Percentiles rank a stretch among this genome's conserved stretches.
phyloP scores from a whole-genome alignment of 176 grass and related monocot species.

The Raddia guianensis region DNA sequence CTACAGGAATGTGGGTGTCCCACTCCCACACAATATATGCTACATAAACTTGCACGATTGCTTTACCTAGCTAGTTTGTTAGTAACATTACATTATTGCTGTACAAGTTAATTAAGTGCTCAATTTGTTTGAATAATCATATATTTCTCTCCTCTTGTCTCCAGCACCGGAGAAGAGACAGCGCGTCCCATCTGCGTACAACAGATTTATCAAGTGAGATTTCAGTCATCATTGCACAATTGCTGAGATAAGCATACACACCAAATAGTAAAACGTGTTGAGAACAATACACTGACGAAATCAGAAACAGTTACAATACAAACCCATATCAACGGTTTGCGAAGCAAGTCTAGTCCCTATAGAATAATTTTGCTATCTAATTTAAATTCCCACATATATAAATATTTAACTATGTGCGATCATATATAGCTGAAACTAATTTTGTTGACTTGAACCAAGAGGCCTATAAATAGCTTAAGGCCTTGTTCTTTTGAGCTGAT shows the following conservation, averaged over 20 bases:
- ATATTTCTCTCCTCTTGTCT: slow-evolving; percentile 7
- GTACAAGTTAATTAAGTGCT: not conserved
- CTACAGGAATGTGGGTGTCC: not conserved
- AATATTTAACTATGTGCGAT: not conserved
- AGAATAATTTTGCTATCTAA: not conserved
- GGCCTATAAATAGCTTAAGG: not conserved
- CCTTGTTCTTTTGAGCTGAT: too few relatives aligned
- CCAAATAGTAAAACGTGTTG: not conserved
- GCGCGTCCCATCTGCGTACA: slow-evolving; percentile 90
- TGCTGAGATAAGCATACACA: not conserved
- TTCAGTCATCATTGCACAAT: not conserved
- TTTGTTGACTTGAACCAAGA: not conserved
- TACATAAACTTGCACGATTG: not conserved
- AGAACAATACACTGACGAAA: not conserved
- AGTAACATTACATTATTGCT: not conserved
- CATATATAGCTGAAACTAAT: not conserved
- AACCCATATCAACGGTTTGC: not conserved
- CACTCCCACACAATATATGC: not conserved
- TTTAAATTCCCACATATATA: too few relatives aligned
- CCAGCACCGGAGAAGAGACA: slow-evolving; percentile 85
- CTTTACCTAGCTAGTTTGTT: not conserved
- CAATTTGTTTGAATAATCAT: not conserved
- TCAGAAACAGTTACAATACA: not conserved
- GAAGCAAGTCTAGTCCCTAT: not conserved
- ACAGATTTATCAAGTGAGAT: slow-evolving; percentile 93